Evolutionary conservation across 495 filamentous ascomycete genomes (phyloP).

Genomic region (Margaritispora aquatica): DNA sequence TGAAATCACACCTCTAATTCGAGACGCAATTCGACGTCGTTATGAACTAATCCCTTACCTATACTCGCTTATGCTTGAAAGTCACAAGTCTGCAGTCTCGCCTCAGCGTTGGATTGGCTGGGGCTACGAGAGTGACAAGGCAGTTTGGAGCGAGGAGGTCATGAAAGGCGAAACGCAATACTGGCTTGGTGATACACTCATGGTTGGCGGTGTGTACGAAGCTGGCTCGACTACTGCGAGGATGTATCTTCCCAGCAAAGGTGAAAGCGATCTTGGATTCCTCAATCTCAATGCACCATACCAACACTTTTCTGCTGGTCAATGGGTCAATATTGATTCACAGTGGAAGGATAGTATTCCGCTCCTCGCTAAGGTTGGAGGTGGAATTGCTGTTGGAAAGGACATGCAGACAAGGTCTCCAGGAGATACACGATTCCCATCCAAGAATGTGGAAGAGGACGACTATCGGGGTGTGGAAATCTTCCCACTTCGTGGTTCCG

Average conservation of each 20-base stretch:
- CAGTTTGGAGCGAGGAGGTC: slow-evolving; percentile 49
- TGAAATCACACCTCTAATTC: slow-evolving; percentile 50
- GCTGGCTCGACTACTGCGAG: slow-evolving; percentile 42
- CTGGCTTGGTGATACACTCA: slow-evolving; percentile 62
- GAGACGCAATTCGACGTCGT: slow-evolving; percentile 56
- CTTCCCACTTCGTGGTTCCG: slow-evolving; percentile 40
- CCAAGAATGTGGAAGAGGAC: slow-evolving; percentile 48
- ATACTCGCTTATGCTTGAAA: slow-evolving; percentile 55
- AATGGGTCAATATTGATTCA: slow-evolving; percentile 53
- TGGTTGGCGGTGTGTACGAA: slow-evolving; percentile 61
- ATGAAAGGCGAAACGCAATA: slow-evolving; percentile 58
- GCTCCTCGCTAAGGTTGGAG: slow-evolving; percentile 54
- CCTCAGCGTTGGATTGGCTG: slow-evolving; percentile 64
- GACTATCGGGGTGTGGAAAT: slow-evolving; percentile 59
- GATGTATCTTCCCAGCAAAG: slow-evolving; percentile 53
- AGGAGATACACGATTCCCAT: slow-evolving; percentile 48
- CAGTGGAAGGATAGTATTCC: slow-evolving; percentile 56
- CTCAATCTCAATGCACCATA: slow-evolving; percentile 57
- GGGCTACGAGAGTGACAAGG: slow-evolving; percentile 58
- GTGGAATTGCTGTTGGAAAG: slow-evolving; percentile 53
- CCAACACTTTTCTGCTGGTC: slow-evolving; percentile 49
- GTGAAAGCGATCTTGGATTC: slow-evolving; percentile 40
- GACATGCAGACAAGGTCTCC: slow-evolving; percentile 47
- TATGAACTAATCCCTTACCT: slow-evolving; percentile 66
- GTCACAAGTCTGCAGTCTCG: slow-evolving; percentile 49